Base-by-base conservation (phyloP, 306 rosid species). In the Lablab purpureus region DNA sequence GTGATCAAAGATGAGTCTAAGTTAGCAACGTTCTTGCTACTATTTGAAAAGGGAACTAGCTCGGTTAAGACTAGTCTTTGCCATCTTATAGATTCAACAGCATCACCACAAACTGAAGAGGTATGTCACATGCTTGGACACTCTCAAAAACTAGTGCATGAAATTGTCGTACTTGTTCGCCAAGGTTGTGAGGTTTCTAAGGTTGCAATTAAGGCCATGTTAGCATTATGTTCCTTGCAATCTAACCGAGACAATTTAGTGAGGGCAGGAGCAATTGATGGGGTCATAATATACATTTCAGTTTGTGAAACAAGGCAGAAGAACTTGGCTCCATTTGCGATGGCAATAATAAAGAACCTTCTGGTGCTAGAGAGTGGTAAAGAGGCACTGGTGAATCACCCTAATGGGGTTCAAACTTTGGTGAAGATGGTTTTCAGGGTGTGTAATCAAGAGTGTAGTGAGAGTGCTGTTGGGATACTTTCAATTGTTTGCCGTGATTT, bases 401-500 rank as follows among this genome's bases (percentile, higher is more conserved):
- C 82, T 1, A 73, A 79, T 7, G 93, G 93, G 3, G 63, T 90
- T 56, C 76, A 82, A 11, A 87, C 71, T 63, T 41, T 94, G 74
- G 91, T 92, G 30, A 94, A 86, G 65, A 91, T 88, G 92, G 91
- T 91, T 32, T 92, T 92, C 71, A 87, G 86, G 80, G 94, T 89
- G 0, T 88, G 89, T 50, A 85, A 90, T 81, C 95, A 91, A 46
- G 88, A 84, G 72, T 91, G 97, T 32, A 92, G 93, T 80, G 99
- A 89, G 45, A 83, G 82, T 74, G 97, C 95, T 4, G 85, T 94
- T 81, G 86, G 78, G 21, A 74, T 90, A 6, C 97, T 94, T 66
- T 78, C 83, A 79, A 79, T 81, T 46, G 10, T 89, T 28, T 94
- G 97, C 58, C 10, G 69, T 72, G 91, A 89, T n/a, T 88, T 82